A percentile compares a stretch with the other conserved stretches of the same genome.
Evolutionary conservation across 805 yeast genomes (phyloP).

Genomic region (Wickerhamiella kazuoi): DNA sequence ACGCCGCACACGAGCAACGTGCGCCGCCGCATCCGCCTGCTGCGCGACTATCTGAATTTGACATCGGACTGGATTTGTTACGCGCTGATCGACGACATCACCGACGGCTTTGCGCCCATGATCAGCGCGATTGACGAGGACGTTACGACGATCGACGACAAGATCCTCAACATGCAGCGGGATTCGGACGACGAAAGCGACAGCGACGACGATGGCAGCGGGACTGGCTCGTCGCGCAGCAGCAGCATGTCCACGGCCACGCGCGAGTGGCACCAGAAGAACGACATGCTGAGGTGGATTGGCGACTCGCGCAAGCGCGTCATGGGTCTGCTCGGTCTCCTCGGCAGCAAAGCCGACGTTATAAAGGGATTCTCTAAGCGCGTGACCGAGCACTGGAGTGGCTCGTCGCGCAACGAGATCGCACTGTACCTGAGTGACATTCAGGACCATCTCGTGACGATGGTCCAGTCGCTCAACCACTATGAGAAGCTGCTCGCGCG

Average conservation of each 20-base stretch:
- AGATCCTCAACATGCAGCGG: slow-evolving; percentile 63
- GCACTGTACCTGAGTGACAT: slow-evolving; percentile 93
- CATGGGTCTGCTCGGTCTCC: slow-evolving; percentile 67
- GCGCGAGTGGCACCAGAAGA: slow-evolving; percentile 75
- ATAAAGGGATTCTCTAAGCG: slow-evolving; percentile 87
- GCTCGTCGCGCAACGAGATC: slow-evolving; percentile 67
- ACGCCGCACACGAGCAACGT: slow-evolving; percentile 95
- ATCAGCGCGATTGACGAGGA: slow-evolving; percentile 87
- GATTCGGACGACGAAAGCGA: slow-evolving; percentile 37
- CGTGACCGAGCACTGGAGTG: slow-evolving; percentile 69
- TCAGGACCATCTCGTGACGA: slow-evolving; percentile 92
- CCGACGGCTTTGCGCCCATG: slow-evolving; percentile 95
- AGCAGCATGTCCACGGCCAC: slow-evolving; percentile 23
- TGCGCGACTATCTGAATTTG: slow-evolving; percentile 75
- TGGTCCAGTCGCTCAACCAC: slow-evolving; percentile 90
- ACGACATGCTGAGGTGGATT: slow-evolving; percentile 84
- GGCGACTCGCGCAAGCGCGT: slow-evolving; percentile 92
- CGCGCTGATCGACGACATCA: slow-evolving; percentile 89
- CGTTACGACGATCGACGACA: slow-evolving; percentile 86
- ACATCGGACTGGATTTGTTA: slow-evolving; percentile 95
- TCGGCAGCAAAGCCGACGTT: slow-evolving; percentile 95
- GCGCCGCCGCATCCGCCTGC: slow-evolving; percentile 73
- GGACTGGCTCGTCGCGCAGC: slow-evolving; percentile 16
- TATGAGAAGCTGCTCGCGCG: slow-evolving; percentile 86
- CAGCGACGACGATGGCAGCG: slow-evolving; percentile 23